These are phyloP conservation scores for Phytophthora ohioensis DNA, from an alignment of 352 stramenopile genomes.

Conservation along the genomic window DNA sequence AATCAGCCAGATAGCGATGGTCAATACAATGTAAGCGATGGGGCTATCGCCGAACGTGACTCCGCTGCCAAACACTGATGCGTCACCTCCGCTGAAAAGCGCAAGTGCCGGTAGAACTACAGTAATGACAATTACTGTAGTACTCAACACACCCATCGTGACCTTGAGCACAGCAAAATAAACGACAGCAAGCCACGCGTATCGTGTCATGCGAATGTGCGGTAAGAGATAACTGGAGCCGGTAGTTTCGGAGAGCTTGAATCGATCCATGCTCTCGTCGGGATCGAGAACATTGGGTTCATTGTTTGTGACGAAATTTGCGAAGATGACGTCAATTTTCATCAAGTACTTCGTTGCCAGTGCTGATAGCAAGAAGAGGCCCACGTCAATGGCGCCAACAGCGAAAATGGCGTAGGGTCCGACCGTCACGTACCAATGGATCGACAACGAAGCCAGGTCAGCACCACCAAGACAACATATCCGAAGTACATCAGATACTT, in stretches of 20 bases:
- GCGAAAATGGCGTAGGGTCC: constrained; percentile 9
- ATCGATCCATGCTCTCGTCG: constrained; percentile 11
- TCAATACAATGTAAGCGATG: constrained; percentile 9
- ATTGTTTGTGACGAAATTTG: constrained; percentile 1
- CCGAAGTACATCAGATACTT: constrained; percentile 13
- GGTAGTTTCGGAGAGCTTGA: constrained; percentile 16
- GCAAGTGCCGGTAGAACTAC: constrained; percentile 8
- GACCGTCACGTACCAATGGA: constrained; percentile 12
- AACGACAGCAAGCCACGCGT: constrained; percentile 4
- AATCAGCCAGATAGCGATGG: constrained; percentile 7
- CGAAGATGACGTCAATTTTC: constrained; percentile 16
- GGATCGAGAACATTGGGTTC: constrained; percentile 2
- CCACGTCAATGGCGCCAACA: constrained; percentile 6
- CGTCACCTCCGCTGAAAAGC: constrained; percentile 5
- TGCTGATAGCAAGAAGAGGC: constrained; percentile 14
- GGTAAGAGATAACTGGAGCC: constrained; percentile 12
- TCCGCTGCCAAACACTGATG: not conserved
- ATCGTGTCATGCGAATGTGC: constrained; percentile 11
- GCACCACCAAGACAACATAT: constrained; percentile 3
- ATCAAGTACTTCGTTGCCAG: constrained; percentile 6
- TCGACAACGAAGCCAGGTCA: constrained; percentile 16
- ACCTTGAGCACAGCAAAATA: constrained; percentile 17
- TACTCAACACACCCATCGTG: constrained; percentile 3
- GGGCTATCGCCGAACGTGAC: constrained; percentile 9
- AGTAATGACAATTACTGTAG: constrained; percentile 3